Base-by-base conservation (phyloP, 1,139 yeast species). In the Taiozyma sp. region DNA sequence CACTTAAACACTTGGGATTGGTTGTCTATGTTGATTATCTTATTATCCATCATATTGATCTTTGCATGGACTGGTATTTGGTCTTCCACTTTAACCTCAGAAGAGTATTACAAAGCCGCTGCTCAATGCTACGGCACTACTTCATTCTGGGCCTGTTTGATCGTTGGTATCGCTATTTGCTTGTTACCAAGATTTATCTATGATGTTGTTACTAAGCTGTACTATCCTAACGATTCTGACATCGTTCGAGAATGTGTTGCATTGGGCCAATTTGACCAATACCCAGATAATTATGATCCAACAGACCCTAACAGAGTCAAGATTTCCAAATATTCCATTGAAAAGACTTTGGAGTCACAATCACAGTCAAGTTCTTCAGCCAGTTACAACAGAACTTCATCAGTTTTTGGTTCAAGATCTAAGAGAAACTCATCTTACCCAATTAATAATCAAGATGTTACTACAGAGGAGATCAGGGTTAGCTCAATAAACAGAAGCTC, bases 1-100 rank as follows among this genome's bases (percentile, higher is more conserved):
- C 96, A 91, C 66, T 96, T 90, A 69, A 83, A 83, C 65, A 79
- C 96, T 65, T 93, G 99, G 99, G 99, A 93, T 70, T 90, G 96
- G 96, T 72, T 90, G 51, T 81, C 92, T 5, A 61, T 77, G 22
- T 65, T 87, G 50, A 77, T 89, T 62, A 80, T 82, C 52, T 71
- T 72, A 10, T 64, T 92, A 44, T 87, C 96, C 8, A 78, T 83
- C 51, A 63, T 91, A 53, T 64, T 91, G 47, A 75, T 90, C 47
- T 87, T 82, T 67, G 83, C 81, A 52, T 92, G 98, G 97, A 84
- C 97, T 1, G 97, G 97, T 48, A 75, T 92, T 47, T 93, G 97
- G 92, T 81, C 96, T 1, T 72, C 86, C 19, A 67, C 80, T 8
- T 57, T 74, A 13, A 70, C 72, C 48, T 77, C 93, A 50, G 79